Base-by-base conservation (phyloP, 2,329 filamentous ascomycete genomes). In the Aspergillus brasiliensis region DNA sequence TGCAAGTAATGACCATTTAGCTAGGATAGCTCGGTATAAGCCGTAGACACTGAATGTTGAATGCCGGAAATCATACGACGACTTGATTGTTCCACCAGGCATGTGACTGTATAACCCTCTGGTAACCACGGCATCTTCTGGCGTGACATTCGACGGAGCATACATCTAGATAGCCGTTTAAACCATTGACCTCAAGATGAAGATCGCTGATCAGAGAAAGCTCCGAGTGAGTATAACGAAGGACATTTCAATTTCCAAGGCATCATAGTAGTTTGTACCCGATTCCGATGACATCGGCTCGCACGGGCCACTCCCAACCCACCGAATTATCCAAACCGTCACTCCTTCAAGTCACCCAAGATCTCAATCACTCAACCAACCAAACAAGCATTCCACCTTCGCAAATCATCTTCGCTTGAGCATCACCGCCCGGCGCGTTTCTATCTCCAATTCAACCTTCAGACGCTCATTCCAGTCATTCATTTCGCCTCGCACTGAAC, bases 231-330 rank as follows among this genome's bases (percentile, higher is more conserved):
- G 10, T 13, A 25, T 25, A 4, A 25, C 7, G 4, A 4, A 25
- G 25, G 31, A 6, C 31, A 34, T 2, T 34, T 6, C 31, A 34
- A 13, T 13, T 2, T 34, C 25, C 31, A 34, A 13, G 25, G 13
- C 15, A 51, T 51, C 15, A 28, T 13, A 15, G 7, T 34, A 23
- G 7, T 3, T 11, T 27, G 23, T 19, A 31, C 17, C 19, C 17
- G 17, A 49, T 17, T 19, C 13, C 37, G 19, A 48, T 56, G 61
- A 28, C 49, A 61, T 58, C 48, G 52, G 51, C 13, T 47, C 56
- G 61, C 61, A 63, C 61, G 61, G 61, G 51, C 61, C 61, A 63
- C n/a, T n/a, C 37, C 46, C 31, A 34, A 44, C 38, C 25, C 46
- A 51, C 55, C 47, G 37, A 49, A 49, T 49, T 49, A 31, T 49